phyloP scores from a whole-genome alignment of 2,329 filamentous ascomycete genomes.

The Lachnellula subtilissima region DNA sequence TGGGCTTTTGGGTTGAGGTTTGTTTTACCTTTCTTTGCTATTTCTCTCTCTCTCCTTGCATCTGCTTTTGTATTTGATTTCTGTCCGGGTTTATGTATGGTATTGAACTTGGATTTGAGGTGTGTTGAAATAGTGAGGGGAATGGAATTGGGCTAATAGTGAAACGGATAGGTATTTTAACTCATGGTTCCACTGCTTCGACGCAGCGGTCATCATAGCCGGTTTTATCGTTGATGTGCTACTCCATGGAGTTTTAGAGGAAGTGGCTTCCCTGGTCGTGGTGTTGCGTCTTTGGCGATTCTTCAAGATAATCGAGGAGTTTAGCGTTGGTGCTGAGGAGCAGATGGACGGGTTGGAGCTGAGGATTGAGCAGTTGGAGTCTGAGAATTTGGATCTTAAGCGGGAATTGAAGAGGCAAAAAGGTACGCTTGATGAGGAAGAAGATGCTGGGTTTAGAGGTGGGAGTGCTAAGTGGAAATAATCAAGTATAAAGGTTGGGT shows the following conservation, averaged over 20 bases:
- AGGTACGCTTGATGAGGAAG: constrained; percentile 16
- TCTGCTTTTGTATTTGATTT: neutral
- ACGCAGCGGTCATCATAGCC: constrained; percentile 56
- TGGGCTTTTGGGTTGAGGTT: constrained; percentile 58
- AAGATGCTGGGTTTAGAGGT: constrained; percentile 1
- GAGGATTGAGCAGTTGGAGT: constrained; percentile 47
- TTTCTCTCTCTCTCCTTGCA: neutral
- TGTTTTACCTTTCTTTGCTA: neutral
- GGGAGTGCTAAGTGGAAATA: neutral
- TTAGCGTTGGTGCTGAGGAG: constrained; percentile 58
- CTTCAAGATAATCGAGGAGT: constrained; percentile 66
- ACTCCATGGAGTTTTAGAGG: constrained; percentile 54
- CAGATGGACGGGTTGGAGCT: constrained; percentile 54
- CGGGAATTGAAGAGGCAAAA: constrained; percentile 32
- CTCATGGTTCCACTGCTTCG: constrained; percentile 58
- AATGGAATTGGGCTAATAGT: neutral
- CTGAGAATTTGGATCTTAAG: constrained; percentile 45
- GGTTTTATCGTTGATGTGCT: constrained; percentile 59
- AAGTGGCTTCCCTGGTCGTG: constrained; percentile 62
- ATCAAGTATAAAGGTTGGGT: neutral
- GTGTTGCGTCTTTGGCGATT: constrained; percentile 64
- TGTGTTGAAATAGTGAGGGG: no score
- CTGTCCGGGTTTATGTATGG: neutral
- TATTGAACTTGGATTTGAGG: no score
- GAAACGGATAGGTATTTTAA: constrained; percentile 45